Conservation (phyloP, 202 grass and related monocot species). For the Schoenoplectus triqueter region DNA sequence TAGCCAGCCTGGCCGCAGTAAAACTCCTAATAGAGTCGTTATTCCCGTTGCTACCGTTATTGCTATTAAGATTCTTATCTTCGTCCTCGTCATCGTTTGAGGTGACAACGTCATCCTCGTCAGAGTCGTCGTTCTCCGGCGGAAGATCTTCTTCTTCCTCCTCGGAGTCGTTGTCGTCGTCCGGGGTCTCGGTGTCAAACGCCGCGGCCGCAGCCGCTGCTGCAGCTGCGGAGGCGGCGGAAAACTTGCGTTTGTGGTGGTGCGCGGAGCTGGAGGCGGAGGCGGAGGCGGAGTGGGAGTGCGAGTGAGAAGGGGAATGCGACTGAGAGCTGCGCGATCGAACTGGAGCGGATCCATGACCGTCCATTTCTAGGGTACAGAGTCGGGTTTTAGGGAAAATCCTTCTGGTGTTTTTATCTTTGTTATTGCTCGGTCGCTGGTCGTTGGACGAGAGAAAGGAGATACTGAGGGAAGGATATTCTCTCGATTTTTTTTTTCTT, state of each 20-base stretch:
- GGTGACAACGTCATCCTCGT: constrained; percentile 33
- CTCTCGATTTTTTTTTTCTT: too few relatives aligned
- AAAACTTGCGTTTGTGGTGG: constrained; percentile 53
- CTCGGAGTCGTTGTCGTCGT: background rate
- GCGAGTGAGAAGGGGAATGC: constrained; percentile 59
- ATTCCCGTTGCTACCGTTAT: background rate
- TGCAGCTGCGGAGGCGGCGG: constrained; percentile 45
- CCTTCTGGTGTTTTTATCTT: background rate
- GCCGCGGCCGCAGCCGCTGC: constrained; percentile 32
- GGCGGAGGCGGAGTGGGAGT: constrained; percentile 49
- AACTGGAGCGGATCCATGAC: constrained; percentile 39
- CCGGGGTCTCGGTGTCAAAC: constrained; percentile 34
- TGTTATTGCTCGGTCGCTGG: background rate
- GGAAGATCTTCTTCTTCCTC: constrained; percentile 28
- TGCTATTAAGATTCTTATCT: constrained; percentile 37
- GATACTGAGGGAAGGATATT: background rate
- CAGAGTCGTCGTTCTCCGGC: constrained; percentile 34
- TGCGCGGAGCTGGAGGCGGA: constrained; percentile 28
- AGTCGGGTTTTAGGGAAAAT: constrained; percentile 31
- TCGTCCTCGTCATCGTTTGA: constrained; percentile 44
- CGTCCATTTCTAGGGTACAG: constrained; percentile 43
- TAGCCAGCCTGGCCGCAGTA: constrained; percentile 31
- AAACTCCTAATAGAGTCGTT: constrained; percentile 39
- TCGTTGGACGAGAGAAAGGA: background rate
- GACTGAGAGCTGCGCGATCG: constrained; percentile 53